These are phyloP conservation scores for Trichosanthes truncata DNA, from an alignment of 306 rosid species.

Conservation along the genomic window DNA sequence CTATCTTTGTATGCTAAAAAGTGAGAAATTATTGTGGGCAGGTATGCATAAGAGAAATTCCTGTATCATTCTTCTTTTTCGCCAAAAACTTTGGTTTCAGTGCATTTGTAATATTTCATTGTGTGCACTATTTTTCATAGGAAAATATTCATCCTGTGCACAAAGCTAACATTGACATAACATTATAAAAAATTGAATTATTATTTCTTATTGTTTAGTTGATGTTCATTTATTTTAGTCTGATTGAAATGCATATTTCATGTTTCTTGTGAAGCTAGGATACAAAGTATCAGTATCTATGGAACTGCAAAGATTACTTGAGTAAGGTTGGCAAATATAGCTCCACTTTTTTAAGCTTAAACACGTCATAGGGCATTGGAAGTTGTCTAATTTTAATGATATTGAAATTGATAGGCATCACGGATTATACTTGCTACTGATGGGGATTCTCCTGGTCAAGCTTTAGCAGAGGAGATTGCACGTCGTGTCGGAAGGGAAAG, in stretches of 20 bases:
- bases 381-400: slow-evolving; percentile 11
- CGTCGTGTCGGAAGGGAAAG: slow-evolving; percentile 94
- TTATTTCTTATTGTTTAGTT: background rate
- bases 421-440: slow-evolving; percentile 92
- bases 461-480: slow-evolving; percentile 97
- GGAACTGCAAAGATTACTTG: slow-evolving; percentile 86
- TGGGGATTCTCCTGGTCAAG: slow-evolving; percentile 93
- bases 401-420: slow-evolving; percentile 51
- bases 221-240: slow-evolving; percentile 12
- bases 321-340: slow-evolving; percentile 40
- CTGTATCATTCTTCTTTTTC: background rate
- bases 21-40: background rate
- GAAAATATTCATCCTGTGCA: background rate
- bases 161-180: background rate
- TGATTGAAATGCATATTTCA: slow-evolving; percentile 37
- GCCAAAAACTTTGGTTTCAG: background rate
- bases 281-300: slow-evolving; percentile 77
- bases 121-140: background rate
- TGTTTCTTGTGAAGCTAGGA: slow-evolving; percentile 79
- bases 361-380: slow-evolving; percentile 1
- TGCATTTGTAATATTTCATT: background rate
- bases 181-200: background rate
- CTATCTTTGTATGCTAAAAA: background rate
- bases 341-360: slow-evolving; percentile 5
- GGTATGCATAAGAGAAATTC: background rate